Percentiles rank a stretch among this genome's conserved stretches.
These are phyloP conservation scores for Alternaria tenuissima DNA, from an alignment of 2,329 filamentous ascomycete species.

Conservation along the genomic window DNA sequence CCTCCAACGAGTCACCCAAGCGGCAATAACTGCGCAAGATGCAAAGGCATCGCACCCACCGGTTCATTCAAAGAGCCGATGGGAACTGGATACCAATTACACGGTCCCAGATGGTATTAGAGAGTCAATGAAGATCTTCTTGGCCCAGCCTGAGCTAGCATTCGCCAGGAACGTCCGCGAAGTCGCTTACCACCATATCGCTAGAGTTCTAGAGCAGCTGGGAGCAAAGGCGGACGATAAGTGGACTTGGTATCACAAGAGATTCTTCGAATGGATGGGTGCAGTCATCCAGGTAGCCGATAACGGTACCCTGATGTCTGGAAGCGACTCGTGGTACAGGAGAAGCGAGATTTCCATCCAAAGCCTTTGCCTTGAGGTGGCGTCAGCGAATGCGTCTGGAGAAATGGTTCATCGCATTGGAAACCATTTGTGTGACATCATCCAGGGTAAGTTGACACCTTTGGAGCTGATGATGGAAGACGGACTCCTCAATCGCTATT, in stretches of 20 bases:
- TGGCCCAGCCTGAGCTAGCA: background rate
- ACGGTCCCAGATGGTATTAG: conserved; percentile 2
- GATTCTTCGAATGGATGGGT: conserved; percentile 11
- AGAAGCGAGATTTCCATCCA: background rate
- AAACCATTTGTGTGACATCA: background rate
- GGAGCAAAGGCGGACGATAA: background rate
- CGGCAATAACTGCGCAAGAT: background rate
- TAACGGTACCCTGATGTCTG: background rate
- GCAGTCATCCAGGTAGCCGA: background rate
- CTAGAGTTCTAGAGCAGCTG: background rate
- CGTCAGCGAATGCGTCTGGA: background rate
- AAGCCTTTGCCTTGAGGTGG: background rate
- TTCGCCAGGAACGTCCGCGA: background rate
- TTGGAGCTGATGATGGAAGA: conserved; percentile 17
- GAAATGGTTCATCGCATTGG: conserved; percentile 11
- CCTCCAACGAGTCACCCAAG: background rate
- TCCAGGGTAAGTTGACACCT: conserved; percentile 8
- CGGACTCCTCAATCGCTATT: conserved; percentile 8
- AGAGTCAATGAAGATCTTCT: background rate
- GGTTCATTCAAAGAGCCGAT: conserved; percentile 8
- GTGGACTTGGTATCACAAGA: conserved; percentile 8
- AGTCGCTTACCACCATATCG: conserved; percentile 7
- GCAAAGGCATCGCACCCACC: background rate
- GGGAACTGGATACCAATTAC: conserved; percentile 6
- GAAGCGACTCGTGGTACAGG: conserved; percentile 1